A percentile compares a stretch with the other conserved stretches of the same genome.
phyloP scores from a whole-genome alignment of 139 green algal species.

The Chlorokybus atmophyticus region DNA sequence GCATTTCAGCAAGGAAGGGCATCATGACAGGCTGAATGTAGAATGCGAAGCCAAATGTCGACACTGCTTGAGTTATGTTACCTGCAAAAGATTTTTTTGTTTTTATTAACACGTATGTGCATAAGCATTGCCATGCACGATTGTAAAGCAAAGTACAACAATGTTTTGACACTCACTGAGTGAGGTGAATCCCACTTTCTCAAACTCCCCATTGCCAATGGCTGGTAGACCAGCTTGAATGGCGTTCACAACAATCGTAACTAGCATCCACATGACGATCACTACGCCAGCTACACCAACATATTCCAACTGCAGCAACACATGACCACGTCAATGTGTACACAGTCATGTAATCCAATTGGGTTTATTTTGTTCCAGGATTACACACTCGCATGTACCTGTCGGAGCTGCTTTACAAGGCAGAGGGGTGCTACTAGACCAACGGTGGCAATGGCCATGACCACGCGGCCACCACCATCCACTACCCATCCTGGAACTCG shows the following conservation, averaged over 20 bases:
- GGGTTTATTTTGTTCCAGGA: background rate
- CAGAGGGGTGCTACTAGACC: constrained; percentile 6
- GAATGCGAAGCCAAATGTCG: constrained; percentile 8
- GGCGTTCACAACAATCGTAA: constrained; percentile 3
- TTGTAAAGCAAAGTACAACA: background rate
- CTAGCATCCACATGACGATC: constrained; percentile 6
- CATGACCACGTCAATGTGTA: background rate
- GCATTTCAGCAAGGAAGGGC: constrained; percentile 12
- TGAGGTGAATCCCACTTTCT: constrained; percentile 1
- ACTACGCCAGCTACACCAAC: constrained; percentile 3
- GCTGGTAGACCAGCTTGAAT: constrained; percentile 8
- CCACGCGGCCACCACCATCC: background rate
- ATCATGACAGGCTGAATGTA: constrained; percentile 18
- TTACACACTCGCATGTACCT: background rate
- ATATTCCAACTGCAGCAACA: constrained; percentile 9
- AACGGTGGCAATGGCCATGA: background rate
- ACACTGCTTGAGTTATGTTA: background rate
- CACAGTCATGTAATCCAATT: background rate
- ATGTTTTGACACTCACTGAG: constrained; percentile 3
- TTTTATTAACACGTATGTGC: constrained; percentile 1
- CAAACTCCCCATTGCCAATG: background rate
- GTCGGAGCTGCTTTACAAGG: constrained; percentile 7
- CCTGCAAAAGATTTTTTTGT: constrained; percentile 3
- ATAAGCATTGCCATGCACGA: background rate
- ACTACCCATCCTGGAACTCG: constrained; percentile 3